Conservation (phyloP, 2,329 filamentous ascomycete species). For the Exophiala bonariae region DNA sequence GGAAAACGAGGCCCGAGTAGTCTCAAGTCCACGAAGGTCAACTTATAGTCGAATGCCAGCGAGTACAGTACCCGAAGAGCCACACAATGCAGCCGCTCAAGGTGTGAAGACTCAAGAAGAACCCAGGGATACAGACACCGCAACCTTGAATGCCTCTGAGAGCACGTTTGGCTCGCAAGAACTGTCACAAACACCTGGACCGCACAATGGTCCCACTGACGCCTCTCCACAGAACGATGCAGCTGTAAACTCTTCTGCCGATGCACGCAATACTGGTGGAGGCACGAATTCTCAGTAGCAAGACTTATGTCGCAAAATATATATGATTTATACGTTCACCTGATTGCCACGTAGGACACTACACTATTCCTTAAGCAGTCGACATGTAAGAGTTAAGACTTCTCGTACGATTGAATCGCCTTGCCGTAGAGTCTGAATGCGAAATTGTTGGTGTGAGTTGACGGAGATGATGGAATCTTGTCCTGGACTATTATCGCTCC, state of each 20-base stretch:
- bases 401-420: too few species aligned
- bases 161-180: background rate
- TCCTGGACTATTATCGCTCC: too few species aligned
- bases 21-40: background rate
- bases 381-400: too few species aligned
- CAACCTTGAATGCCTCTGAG: background rate
- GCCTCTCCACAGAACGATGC: background rate
- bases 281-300: background rate
- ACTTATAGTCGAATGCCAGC: background rate
- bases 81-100: background rate
- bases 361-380: too few species aligned
- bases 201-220: background rate
- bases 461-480: too few species aligned
- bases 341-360: too few species aligned
- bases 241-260: background rate
- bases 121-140: background rate
- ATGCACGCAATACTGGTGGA: constrained; percentile 1
- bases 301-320: too few species aligned
- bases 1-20: constrained; percentile 8
- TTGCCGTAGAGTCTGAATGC: too few species aligned
- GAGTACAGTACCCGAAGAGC: background rate
- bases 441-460: too few species aligned
- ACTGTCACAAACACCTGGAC: background rate
- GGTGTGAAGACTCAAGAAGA: background rate
- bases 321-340: too few species aligned